phyloP scores from a whole-genome alignment of 202 grass and related monocot genomes.

The Schoenoplectus triqueter region DNA sequence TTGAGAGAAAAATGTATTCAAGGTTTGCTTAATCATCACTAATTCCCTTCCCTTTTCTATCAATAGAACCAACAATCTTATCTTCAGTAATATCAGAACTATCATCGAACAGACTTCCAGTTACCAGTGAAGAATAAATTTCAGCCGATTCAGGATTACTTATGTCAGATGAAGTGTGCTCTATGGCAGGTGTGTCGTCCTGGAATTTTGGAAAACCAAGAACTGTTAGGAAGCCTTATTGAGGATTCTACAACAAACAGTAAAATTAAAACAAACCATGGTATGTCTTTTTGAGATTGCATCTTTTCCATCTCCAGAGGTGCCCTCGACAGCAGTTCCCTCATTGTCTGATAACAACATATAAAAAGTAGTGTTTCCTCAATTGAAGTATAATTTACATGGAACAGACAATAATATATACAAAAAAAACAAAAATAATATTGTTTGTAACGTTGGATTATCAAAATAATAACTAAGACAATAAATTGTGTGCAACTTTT shows the following conservation, averaged over 20 bases:
- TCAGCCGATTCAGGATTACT: conserved; percentile 35
- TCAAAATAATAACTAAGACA: not conserved
- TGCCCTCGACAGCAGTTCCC: conserved; percentile 31
- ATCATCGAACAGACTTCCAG: conserved; percentile 65
- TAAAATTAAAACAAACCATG: conserved; percentile 44
- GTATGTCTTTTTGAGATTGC: conserved; percentile 30
- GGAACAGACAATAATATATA: conserved; percentile 18
- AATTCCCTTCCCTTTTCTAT: conserved; percentile 23
- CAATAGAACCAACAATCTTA: conserved; percentile 9
- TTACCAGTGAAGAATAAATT: conserved; percentile 61
- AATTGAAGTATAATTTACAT: conserved; percentile 25
- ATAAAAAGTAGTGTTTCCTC: not conserved
- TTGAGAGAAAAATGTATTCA: not conserved
- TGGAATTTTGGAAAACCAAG: conserved; percentile 33
- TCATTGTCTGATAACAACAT: conserved; percentile 56
- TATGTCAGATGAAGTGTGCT: conserved; percentile 37
- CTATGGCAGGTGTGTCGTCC: conserved; percentile 32
- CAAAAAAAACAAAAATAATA: not conserved
- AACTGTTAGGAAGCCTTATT: not conserved
- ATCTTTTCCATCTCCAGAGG: conserved; percentile 38
- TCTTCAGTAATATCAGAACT: conserved; percentile 37
- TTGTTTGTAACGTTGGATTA: not conserved
- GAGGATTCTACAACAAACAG: not conserved
- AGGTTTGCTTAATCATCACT: not conserved
- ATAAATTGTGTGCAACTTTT: not conserved